A percentile compares a stretch with the other conserved stretches of the same genome.
These are phyloP conservation scores for Penicillium waksmanii DNA, from an alignment of 495 filamentous ascomycete genomes.

Conservation along the genomic window DNA sequence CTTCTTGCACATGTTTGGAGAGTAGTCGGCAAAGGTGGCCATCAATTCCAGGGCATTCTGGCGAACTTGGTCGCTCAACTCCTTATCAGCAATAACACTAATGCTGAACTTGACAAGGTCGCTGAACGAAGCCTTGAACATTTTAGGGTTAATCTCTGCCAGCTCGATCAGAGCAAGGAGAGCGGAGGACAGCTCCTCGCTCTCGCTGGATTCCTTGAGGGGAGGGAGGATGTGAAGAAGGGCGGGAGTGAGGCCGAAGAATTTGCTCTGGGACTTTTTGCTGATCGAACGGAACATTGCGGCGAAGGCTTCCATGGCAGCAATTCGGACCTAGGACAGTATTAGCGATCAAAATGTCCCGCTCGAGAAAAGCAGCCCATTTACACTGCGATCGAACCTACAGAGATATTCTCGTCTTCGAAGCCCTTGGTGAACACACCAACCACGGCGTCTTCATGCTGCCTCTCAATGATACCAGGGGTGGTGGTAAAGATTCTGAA, in stretches of 20 bases:
- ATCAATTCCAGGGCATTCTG: conserved; percentile 97
- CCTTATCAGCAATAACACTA: conserved; percentile 92
- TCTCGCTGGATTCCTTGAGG: conserved; percentile 85
- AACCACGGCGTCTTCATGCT: conserved; percentile 85
- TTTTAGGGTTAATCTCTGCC: conserved; percentile 86
- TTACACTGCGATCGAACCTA: conserved; percentile 42
- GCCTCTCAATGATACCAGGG: conserved; percentile 93
- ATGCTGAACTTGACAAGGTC: conserved; percentile 91
- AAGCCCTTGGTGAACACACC: conserved; percentile 88
- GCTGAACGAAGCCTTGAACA: conserved; percentile 93
- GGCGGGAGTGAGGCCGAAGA: conserved; percentile 81
- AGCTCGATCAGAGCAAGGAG: conserved; percentile 91
- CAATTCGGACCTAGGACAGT: conserved; percentile 72
- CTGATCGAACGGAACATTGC: conserved; percentile 89
- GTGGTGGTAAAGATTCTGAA: conserved; percentile 95
- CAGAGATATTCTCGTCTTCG: conserved; percentile 79
- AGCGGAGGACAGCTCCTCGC: conserved; percentile 85
- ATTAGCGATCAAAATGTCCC: background rate
- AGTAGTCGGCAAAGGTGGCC: conserved; percentile 97
- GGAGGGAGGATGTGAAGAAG: conserved; percentile 92
- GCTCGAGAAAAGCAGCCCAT: background rate
- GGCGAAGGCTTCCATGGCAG: conserved; percentile 95
- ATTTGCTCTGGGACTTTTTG: conserved; percentile 86
- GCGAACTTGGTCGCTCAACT: conserved; percentile 82
- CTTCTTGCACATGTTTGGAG: conserved; percentile 90